These are phyloP conservation scores for Chrysosphaeria jannelii DNA, from an alignment of 2,329 filamentous ascomycete genomes.

Conservation along the genomic window DNA sequence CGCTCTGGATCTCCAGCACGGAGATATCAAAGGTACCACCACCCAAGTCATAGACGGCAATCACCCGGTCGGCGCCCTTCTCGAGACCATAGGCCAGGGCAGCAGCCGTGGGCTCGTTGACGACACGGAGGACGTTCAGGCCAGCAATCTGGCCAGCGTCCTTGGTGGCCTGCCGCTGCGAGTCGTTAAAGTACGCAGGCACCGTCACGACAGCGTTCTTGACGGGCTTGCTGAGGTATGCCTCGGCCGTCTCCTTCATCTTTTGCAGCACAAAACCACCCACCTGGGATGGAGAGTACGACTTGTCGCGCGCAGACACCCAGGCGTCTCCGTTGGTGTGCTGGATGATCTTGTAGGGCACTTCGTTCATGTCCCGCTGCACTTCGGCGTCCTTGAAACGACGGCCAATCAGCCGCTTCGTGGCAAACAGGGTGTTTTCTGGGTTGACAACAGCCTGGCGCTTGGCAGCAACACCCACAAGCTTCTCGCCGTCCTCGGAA, in stretches of 20 bases:
- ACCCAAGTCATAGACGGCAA: slow-evolving; percentile 79
- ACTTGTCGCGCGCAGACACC: slow-evolving; percentile 77
- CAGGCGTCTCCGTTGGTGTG: slow-evolving; percentile 91
- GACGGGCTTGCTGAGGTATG: slow-evolving; percentile 78
- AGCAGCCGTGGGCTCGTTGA: slow-evolving; percentile 95
- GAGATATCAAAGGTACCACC: slow-evolving; percentile 99
- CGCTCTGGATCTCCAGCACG: slow-evolving; percentile 87
- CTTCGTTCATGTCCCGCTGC: slow-evolving; percentile 89
- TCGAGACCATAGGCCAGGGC: slow-evolving; percentile 97
- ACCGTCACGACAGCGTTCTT: slow-evolving; percentile 95
- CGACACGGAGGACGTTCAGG: slow-evolving; percentile 94
- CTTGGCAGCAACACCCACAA: slow-evolving; percentile 93
- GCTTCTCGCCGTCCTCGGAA: slow-evolving; percentile 76
- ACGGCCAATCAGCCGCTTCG: slow-evolving; percentile 93
- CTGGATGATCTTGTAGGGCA: slow-evolving; percentile 95
- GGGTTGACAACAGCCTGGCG: slow-evolving; percentile 95
- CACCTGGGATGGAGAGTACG: slow-evolving; percentile 94
- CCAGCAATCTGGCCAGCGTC: slow-evolving; percentile 91
- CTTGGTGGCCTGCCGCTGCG: slow-evolving; percentile 94
- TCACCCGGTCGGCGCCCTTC: slow-evolving; percentile 92
- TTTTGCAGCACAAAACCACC: slow-evolving; percentile 83
- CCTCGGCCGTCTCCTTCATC: slow-evolving; percentile 98
- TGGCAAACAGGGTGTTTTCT: slow-evolving; percentile 93
- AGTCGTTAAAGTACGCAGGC: slow-evolving; percentile 97
- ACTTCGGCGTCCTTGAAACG: slow-evolving; percentile 88